phyloP scores from a whole-genome alignment of 768 basidiomycete species.

The Ramaria rubella region DNA sequence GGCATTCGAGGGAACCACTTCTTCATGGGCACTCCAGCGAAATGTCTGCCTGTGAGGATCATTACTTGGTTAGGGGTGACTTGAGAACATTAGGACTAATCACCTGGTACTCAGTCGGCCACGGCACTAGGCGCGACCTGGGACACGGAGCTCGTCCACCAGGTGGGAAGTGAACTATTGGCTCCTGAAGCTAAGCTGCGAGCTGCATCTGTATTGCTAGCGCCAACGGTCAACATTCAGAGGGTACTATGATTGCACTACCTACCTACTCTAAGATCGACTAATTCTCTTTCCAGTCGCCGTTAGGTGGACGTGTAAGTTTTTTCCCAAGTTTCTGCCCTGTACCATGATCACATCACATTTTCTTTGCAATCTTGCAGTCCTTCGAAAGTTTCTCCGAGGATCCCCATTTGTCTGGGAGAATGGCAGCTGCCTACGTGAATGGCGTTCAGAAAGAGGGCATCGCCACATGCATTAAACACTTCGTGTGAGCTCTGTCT shows the following conservation, averaged over 20 bases:
- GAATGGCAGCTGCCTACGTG: constrained; percentile 63
- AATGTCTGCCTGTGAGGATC: constrained; percentile 52
- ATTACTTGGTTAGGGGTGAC: not conserved
- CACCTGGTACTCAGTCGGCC: constrained; percentile 41
- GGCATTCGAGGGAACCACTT: constrained; percentile 66
- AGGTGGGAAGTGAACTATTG: constrained; percentile 53
- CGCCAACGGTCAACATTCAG: constrained; percentile 73
- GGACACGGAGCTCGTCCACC: constrained; percentile 49
- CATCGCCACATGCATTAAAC: constrained; percentile 75
- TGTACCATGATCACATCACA: too few species aligned
- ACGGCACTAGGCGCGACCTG: constrained; percentile 69
- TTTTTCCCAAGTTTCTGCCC: too few species aligned
- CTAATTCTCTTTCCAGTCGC: constrained; percentile 50
- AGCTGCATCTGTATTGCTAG: constrained; percentile 56
- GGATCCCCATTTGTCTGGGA: constrained; percentile 59
- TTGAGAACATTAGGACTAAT: too few species aligned
- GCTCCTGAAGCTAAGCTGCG: constrained; percentile 61
- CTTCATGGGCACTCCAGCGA: constrained; percentile 56
- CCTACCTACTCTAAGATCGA: too few species aligned
- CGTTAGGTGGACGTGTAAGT: too few species aligned
- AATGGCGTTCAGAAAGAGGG: constrained; percentile 72
- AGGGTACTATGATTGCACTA: too few species aligned
- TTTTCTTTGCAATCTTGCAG: too few species aligned
- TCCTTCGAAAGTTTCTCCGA: constrained; percentile 72
- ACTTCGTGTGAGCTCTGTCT: too few species aligned